Base-by-base conservation (phyloP, 176 grass and related monocot species). In the Ensete glaucum region DNA sequence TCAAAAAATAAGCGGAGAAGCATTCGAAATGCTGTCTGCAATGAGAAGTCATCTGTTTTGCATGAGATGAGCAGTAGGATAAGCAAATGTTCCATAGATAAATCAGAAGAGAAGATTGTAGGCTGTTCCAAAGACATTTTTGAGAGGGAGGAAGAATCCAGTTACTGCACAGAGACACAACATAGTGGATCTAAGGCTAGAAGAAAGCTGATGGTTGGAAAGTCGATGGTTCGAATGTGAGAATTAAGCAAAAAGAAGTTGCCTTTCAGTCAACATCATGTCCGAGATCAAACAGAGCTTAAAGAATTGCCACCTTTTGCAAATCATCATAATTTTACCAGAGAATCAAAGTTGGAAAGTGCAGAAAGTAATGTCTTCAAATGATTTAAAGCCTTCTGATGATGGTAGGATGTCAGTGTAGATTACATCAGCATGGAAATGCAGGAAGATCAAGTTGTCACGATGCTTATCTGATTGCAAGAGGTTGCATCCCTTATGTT, bases 391-490 rank as follows among this genome's bases (percentile, higher is more conserved):
- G 67, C 58, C 54, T 71, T 43, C 19, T 11, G 24, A 74, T 24
- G 83, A 90, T 54, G 76, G 77, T 19, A 52, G 51, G 2, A 17
- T 23, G 3, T 72, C 81, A 0, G 77, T 74, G 68, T 92, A 88
- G 67, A 80, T 93, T 58, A 80, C 90, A 74, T 97, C 93, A 1
- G 9, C 90, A 34, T 93, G 90, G 93, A 88, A 89, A 81, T 88
- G 82, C 81, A 96, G 89, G 58, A 96, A 96, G 78, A 82, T 88
- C 10, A 92, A 87, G 77, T 80, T 82, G 10, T 88, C 89, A 15
- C 85, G 84, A 5, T 86, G 93, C 73, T 91, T 81, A 78, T 92
- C 93, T 1, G 83, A 96, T 74, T 80, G 53, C 27, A 92, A 96
- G 72, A 82, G 88, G 62, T 79, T 96, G 86, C 82, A 78, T 82